A percentile compares a stretch with the other conserved stretches of the same genome.
Evolutionary conservation across 345 rosid species (phyloP).

Genomic region (Luvunga scandens): DNA sequence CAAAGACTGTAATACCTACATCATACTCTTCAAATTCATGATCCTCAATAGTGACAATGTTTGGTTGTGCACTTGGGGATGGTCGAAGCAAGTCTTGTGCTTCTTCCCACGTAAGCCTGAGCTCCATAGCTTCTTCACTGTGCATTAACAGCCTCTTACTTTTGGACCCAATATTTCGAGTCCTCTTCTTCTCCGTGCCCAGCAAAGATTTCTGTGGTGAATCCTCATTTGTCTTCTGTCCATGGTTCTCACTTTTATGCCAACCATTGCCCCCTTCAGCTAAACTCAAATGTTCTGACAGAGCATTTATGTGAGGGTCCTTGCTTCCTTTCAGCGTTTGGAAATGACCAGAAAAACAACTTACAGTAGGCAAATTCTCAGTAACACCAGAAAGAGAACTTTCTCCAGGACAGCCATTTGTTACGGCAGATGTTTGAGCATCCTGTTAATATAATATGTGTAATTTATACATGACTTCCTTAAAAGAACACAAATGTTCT

Average conservation of each 20-base stretch:
- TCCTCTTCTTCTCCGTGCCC: slow-evolving; percentile 57
- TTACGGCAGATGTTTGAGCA: slow-evolving; percentile 29
- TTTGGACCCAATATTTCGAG: slow-evolving; percentile 75
- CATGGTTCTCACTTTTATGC: slow-evolving; percentile 46
- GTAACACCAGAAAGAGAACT: slow-evolving; percentile 48
- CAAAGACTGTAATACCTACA: slow-evolving; percentile 34
- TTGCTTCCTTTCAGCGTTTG: slow-evolving; percentile 36
- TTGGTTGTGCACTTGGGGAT: slow-evolving; percentile 57
- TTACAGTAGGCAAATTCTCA: slow-evolving; percentile 38
- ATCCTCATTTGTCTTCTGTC: slow-evolving; percentile 37
- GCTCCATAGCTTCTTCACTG: slow-evolving; percentile 68
- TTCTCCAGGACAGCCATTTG: slow-evolving; percentile 46
- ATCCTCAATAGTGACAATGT: slow-evolving; percentile 61
- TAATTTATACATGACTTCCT: slow-evolving; percentile 2
- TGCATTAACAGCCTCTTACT: slow-evolving; percentile 68
- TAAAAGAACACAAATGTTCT: neutral
- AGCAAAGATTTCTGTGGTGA: slow-evolving; percentile 26
- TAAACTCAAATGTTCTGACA: slow-evolving; percentile 39
- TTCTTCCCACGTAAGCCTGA: slow-evolving; percentile 88
- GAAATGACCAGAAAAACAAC: slow-evolving; percentile 39
- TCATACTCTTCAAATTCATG: slow-evolving; percentile 90
- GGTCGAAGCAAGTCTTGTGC: slow-evolving; percentile 89
- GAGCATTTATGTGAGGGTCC: slow-evolving; percentile 31
- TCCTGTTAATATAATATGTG: slow-evolving; percentile 39
- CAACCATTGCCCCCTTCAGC: slow-evolving; percentile 43